phyloP scores from a whole-genome alignment of 805 yeast species.

The Alloascoidea africana region DNA sequence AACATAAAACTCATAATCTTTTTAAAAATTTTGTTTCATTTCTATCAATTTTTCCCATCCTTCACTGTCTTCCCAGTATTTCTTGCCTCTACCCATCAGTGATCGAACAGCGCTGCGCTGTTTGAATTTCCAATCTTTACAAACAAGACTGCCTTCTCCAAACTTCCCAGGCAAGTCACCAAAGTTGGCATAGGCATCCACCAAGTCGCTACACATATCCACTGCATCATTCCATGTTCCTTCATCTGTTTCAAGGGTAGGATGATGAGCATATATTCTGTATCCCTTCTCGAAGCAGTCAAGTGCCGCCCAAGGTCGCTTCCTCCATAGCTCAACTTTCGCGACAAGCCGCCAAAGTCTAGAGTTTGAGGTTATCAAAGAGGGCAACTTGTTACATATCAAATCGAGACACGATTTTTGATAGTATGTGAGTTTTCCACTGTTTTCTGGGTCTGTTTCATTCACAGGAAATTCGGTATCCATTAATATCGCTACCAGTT shows the following conservation, averaged over 20 bases:
- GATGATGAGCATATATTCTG: slow-evolving; percentile 50
- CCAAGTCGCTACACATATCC: slow-evolving; percentile 60
- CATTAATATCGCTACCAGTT: slow-evolving; percentile 49
- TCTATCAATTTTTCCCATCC: slow-evolving; percentile 58
- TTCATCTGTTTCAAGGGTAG: slow-evolving; percentile 49
- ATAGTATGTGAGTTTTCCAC: slow-evolving; percentile 31
- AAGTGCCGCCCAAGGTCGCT: slow-evolving; percentile 75
- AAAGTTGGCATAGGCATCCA: slow-evolving; percentile 72
- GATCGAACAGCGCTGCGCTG: slow-evolving; percentile 59
- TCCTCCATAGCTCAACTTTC: slow-evolving; percentile 74
- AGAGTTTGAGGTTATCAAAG: slow-evolving; percentile 46
- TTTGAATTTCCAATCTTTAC: slow-evolving; percentile 86
- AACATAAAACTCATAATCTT: background rate
- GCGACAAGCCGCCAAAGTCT: slow-evolving; percentile 78
- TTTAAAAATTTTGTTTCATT: slow-evolving; percentile 25
- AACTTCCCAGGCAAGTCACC: slow-evolving; percentile 76
- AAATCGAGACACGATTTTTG: slow-evolving; percentile 59
- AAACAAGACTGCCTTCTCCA: slow-evolving; percentile 72
- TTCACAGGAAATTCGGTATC: slow-evolving; percentile 29
- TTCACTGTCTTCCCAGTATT: slow-evolving; percentile 63
- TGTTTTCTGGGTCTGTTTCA: slow-evolving; percentile 10
- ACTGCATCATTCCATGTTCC: slow-evolving; percentile 64
- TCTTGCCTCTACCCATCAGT: slow-evolving; percentile 64
- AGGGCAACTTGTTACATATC: slow-evolving; percentile 53
- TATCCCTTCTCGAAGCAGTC: slow-evolving; percentile 80